Evolutionary conservation across 768 basidiomycete species (phyloP).

Genomic region (Pisolithus albus): DNA sequence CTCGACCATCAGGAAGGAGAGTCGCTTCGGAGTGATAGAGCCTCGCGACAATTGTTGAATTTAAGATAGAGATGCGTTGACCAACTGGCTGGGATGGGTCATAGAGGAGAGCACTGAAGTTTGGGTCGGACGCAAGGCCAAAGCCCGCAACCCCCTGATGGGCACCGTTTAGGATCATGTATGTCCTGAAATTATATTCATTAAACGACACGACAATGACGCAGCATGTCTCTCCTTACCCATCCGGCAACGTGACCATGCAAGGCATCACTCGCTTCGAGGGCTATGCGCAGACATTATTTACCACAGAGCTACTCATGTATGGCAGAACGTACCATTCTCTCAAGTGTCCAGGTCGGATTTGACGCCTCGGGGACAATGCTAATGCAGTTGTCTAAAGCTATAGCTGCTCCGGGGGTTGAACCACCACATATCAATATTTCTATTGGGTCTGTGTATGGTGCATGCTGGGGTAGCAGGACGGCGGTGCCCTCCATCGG

Average conservation of each 20-base stretch:
- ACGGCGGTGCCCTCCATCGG: slow-evolving; percentile 69
- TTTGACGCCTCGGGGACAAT: slow-evolving; percentile 59
- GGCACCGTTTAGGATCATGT: slow-evolving; percentile 72
- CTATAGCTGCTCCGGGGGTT: slow-evolving; percentile 41
- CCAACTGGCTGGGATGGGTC: slow-evolving; percentile 55
- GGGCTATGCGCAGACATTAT: slow-evolving; percentile 34
- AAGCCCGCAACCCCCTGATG: slow-evolving; percentile 67
- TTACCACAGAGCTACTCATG: neutral
- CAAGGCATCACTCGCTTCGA: slow-evolving; percentile 72
- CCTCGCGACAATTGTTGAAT: slow-evolving; percentile 63
- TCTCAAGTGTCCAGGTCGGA: slow-evolving; percentile 64
- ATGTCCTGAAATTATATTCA: slow-evolving; percentile 42
- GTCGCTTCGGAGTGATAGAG: slow-evolving; percentile 76
- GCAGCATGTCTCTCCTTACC: slow-evolving; percentile 7
- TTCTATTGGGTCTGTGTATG: slow-evolving; percentile 67
- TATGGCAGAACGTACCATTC: slow-evolving; percentile 52
- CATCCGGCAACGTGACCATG: slow-evolving; percentile 56
- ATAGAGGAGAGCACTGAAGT: slow-evolving; percentile 60
- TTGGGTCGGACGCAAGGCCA: slow-evolving; percentile 59
- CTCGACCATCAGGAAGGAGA: slow-evolving; percentile 67
- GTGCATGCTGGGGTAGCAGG: slow-evolving; percentile 61
- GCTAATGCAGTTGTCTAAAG: slow-evolving; percentile 64
- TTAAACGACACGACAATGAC: neutral
- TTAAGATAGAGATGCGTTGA: slow-evolving; percentile 60
- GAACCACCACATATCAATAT: slow-evolving; percentile 75